Evolutionary conservation across 306 rosid genomes (phyloP).

Genomic region (Quercus suber): DNA sequence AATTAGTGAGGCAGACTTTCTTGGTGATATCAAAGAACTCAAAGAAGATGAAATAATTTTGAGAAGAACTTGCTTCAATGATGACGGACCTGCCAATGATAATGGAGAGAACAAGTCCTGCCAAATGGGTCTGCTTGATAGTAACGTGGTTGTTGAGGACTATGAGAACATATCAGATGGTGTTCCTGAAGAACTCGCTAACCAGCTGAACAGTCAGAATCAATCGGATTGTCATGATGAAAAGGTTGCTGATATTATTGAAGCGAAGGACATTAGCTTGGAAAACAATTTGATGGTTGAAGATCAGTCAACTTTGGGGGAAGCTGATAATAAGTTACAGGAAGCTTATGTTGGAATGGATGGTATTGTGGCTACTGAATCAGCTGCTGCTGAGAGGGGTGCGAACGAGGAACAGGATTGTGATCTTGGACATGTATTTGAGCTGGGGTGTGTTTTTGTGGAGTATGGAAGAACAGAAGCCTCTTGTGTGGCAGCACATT

Average conservation of each 20-base stretch:
- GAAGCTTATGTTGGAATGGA: conserved; percentile 26
- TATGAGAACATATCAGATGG: conserved; percentile 17
- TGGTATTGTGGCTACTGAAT: conserved; percentile 26
- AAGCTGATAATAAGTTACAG: conserved; percentile 22
- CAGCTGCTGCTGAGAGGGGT: conserved; percentile 17
- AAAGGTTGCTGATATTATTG: conserved; percentile 23
- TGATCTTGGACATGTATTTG: conserved; percentile 34
- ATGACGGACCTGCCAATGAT: conserved; percentile 29
- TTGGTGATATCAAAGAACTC: conserved; percentile 18
- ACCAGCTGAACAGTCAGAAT: conserved; percentile 26
- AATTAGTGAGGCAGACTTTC: conserved; percentile 22
- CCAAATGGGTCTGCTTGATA: conserved; percentile 29
- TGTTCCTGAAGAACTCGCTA: conserved; percentile 23
- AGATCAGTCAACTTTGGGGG: conserved; percentile 13
- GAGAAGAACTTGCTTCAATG: neutral
- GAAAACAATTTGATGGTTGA: conserved; percentile 23
- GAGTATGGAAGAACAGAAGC: conserved; percentile 84
- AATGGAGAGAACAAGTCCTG: conserved; percentile 20
- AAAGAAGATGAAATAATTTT: conserved; percentile 30
- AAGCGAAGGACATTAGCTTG: conserved; percentile 12
- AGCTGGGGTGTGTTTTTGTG: conserved; percentile 65
- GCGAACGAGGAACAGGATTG: conserved; percentile 25
- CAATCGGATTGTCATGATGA: conserved; percentile 24
- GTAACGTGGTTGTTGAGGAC: conserved; percentile 18
- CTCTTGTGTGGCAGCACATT: conserved; percentile 65